These are phyloP conservation scores for Volutella citrinella DNA, from an alignment of 2,329 filamentous ascomycete species.

Conservation along the genomic window DNA sequence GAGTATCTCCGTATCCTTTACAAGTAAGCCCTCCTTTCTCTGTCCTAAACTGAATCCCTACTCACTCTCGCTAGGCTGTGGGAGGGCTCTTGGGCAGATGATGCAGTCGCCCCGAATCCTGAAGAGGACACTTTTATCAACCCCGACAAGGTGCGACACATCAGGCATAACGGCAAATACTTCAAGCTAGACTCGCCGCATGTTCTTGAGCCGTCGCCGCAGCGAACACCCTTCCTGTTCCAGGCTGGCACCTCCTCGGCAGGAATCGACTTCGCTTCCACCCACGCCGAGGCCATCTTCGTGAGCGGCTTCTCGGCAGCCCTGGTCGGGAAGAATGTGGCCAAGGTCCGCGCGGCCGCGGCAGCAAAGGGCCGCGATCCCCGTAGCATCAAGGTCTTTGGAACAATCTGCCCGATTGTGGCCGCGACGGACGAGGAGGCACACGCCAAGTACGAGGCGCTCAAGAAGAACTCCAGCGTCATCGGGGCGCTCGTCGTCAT, in stretches of 20 bases:
- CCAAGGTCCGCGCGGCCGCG: conserved; percentile 50
- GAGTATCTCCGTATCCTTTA: conserved; percentile 62
- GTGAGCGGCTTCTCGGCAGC: conserved; percentile 51
- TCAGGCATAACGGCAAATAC: conserved; percentile 59
- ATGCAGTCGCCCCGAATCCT: conserved; percentile 53
- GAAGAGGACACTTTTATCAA: conserved; percentile 55
- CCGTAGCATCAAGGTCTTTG: conserved; percentile 54
- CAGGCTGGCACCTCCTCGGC: conserved; percentile 59
- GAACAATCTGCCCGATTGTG: conserved; percentile 47
- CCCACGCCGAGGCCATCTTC: conserved; percentile 60
- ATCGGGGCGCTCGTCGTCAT: conserved; percentile 55
- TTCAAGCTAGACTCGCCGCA: conserved; percentile 43
- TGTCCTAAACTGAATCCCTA: fast-evolving
- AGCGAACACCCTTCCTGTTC: conserved; percentile 56
- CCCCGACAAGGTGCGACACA: conserved; percentile 56
- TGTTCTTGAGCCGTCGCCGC: conserved; percentile 53
- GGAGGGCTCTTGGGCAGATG: conserved; percentile 55
- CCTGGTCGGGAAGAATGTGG: conserved; percentile 48
- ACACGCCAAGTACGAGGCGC: conserved; percentile 46
- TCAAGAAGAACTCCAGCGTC: conserved; percentile 50
- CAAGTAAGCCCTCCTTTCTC: conserved; percentile 41
- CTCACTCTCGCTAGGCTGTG: conserved; percentile 37
- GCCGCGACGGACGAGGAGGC: conserved; percentile 52
- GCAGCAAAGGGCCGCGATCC: conserved; percentile 52
- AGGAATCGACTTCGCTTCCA: conserved; percentile 53